Percentiles rank a stretch among this genome's conserved stretches.
Conservation (phyloP, 108 stramenopile genomes). For the Pseudonitzschia delicatissima region DNA sequence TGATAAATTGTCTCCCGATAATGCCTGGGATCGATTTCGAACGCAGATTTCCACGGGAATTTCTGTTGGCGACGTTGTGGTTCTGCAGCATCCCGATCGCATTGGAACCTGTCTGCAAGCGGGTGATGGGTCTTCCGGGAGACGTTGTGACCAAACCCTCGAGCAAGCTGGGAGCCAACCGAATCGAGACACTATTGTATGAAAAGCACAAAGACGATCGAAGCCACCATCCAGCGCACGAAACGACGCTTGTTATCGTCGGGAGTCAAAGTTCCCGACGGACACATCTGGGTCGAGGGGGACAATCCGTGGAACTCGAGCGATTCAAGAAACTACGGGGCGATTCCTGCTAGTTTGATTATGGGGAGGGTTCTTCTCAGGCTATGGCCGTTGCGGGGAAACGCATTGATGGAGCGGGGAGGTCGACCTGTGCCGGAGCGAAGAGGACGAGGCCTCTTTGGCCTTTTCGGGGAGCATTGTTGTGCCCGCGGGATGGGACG, state of each 20-base stretch:
- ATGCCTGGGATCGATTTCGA: constrained; percentile 30
- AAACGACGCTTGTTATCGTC: background rate
- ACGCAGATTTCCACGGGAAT: constrained; percentile 49
- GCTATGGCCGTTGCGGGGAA: constrained; percentile 78
- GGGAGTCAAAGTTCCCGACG: constrained; percentile 68
- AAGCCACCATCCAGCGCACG: background rate
- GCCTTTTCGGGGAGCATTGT: constrained; percentile 33
- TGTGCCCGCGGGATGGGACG: constrained; percentile 51
- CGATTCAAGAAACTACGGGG: constrained; percentile 91
- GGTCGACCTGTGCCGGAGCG: constrained; percentile 17
- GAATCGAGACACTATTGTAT: constrained; percentile 14
- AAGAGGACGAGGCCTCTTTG: constrained; percentile 6
- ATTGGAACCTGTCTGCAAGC: constrained; percentile 91
- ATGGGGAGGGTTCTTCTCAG: constrained; percentile 83
- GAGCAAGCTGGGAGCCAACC: constrained; percentile 5
- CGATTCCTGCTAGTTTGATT: constrained; percentile 82
- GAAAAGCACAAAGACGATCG: background rate
- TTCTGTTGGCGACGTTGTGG: constrained; percentile 86
- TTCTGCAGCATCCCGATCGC: constrained; percentile 77
- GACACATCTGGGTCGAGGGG: constrained; percentile 94
- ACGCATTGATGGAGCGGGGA: constrained; percentile 41
- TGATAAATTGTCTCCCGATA: constrained; percentile 28
- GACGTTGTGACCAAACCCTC: constrained; percentile 70
- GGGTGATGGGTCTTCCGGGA: constrained; percentile 89
- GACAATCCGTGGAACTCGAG: constrained; percentile 84